Conservation (phyloP, 257 asterid species). For the Scutellaria baicalensis region DNA sequence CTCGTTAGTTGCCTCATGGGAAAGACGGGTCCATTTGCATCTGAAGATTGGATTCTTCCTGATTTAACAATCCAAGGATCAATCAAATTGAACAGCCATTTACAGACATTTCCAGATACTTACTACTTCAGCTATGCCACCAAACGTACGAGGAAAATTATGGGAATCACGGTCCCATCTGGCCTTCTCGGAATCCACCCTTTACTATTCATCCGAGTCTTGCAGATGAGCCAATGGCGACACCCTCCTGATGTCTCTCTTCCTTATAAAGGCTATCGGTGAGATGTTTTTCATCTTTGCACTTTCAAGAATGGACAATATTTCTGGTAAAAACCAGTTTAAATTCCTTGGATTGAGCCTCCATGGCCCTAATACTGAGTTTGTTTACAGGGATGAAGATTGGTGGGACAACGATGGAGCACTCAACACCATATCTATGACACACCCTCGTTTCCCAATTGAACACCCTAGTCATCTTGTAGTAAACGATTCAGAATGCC, state of each 20-base stretch:
- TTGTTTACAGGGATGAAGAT: slow-evolving; percentile 69
- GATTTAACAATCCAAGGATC: slow-evolving; percentile 92
- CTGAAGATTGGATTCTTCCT: slow-evolving; percentile 95
- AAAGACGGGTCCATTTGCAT: slow-evolving; percentile 78
- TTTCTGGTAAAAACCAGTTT: not conserved
- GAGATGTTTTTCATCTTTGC: slow-evolving; percentile 5
- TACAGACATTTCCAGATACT: slow-evolving; percentile 68
- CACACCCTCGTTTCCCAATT: slow-evolving; percentile 89
- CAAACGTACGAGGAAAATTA: slow-evolving; percentile 54
- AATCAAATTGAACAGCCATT: slow-evolving; percentile 47
- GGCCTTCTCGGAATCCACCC: slow-evolving; percentile 85
- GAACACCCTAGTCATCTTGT: slow-evolving; percentile 72
- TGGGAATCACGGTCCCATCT: slow-evolving; percentile 76
- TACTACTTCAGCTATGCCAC: slow-evolving; percentile 97
- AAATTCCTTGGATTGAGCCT: not conserved
- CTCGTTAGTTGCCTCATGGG: slow-evolving; percentile 72
- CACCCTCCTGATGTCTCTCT: slow-evolving; percentile 67
- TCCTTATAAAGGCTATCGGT: slow-evolving; percentile 93
- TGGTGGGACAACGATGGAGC: slow-evolving; percentile 99
- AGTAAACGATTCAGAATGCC: slow-evolving; percentile 76
- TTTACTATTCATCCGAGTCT: slow-evolving; percentile 65
- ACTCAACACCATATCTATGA: slow-evolving; percentile 93
- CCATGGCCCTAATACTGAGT: not conserved
- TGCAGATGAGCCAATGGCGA: slow-evolving; percentile 90
- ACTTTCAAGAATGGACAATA: not conserved